Base-by-base conservation (phyloP, 306 rosid species). In the Inga laurina region DNA sequence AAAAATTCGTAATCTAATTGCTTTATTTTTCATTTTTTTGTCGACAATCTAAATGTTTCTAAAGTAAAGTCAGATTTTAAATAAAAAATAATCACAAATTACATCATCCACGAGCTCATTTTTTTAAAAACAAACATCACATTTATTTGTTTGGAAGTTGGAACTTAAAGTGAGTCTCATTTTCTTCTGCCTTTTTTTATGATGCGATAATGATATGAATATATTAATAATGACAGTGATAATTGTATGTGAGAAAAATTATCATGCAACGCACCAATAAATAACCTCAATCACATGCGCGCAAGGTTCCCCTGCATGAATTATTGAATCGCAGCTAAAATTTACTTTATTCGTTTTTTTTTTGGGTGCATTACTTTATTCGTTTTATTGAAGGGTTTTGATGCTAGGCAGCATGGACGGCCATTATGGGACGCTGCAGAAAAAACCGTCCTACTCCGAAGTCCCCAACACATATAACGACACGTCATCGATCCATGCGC, bases 401-500 rank as follows among this genome's bases (percentile, higher is more conserved):
- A 62, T 62, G 16, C 37, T 24, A 10, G 18, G 35, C 8, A 24
- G 37, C 68, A 13, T 12, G 68, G 68, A 62, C 8, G 8, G 7
- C 4, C 37, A 27, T 10, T 4, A 10, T 62, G 37, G 34, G 4
- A 62, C 3, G 68, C 18, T 1, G 19, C 13, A 27, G 68, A 12
- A 13, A 62, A 62, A 3, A 37, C 37, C 0, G 2, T 10, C 37
- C 37, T 16, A 0, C 21, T 16, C 66, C 14, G 15, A 14, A 48
- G 54, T n/a, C 6, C 15, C 0, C 1, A 67, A 35, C 73, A 67
- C 46, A 18, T 7, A 35, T 2, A 52, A 83, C 76, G 91, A 88
- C 93, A 90, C 41, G 82, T 88, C 89, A 83, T 8, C 59, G 18
- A 89, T 89, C 89, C 86, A 46, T 39, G 89, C 27, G 19, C 85